phyloP scores from a whole-genome alignment of 345 rosid genomes.

The Euphorbia pulcherrima region DNA sequence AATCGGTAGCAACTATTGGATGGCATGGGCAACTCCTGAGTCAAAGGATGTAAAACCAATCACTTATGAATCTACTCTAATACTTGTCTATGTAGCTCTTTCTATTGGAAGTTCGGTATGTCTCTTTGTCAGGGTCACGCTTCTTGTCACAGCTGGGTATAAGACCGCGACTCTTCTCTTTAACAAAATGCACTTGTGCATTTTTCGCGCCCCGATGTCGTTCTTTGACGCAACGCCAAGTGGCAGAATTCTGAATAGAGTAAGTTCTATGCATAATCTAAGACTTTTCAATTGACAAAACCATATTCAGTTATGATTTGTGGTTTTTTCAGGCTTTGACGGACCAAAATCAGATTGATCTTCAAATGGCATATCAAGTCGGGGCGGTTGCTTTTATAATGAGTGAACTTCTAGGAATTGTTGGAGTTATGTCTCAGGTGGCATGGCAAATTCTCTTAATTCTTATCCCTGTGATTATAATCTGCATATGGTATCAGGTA shows the following conservation, averaged over 20 bases:
- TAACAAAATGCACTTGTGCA: slow-evolving; percentile 50
- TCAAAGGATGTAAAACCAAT: slow-evolving; percentile 45
- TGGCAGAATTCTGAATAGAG: slow-evolving; percentile 63
- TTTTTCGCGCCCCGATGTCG: slow-evolving; percentile 79
- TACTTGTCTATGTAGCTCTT: slow-evolving; percentile 50
- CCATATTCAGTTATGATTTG: background rate
- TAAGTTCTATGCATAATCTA: slow-evolving; percentile 14
- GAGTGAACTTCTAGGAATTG: slow-evolving; percentile 60
- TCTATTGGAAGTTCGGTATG: slow-evolving; percentile 55
- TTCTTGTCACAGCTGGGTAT: slow-evolving; percentile 47
- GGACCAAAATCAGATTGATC: slow-evolving; percentile 63
- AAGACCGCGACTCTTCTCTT: slow-evolving; percentile 63
- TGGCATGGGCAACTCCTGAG: slow-evolving; percentile 73
- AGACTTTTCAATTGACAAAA: background rate
- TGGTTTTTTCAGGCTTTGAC: slow-evolving; percentile 58
- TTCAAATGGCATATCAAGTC: slow-evolving; percentile 40
- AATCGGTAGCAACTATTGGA: slow-evolving; percentile 78
- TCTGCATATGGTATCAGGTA: slow-evolving; percentile 80
- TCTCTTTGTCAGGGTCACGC: slow-evolving; percentile 39
- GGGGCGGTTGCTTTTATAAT: slow-evolving; percentile 41
- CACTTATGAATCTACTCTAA: slow-evolving; percentile 35
- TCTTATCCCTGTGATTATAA: slow-evolving; percentile 59
- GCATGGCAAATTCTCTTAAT: slow-evolving; percentile 74
- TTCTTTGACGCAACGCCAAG: slow-evolving; percentile 77
- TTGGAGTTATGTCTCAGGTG: slow-evolving; percentile 75